phyloP scores from a whole-genome alignment of 768 basidiomycete genomes.

The Tephrocybe sp. region DNA sequence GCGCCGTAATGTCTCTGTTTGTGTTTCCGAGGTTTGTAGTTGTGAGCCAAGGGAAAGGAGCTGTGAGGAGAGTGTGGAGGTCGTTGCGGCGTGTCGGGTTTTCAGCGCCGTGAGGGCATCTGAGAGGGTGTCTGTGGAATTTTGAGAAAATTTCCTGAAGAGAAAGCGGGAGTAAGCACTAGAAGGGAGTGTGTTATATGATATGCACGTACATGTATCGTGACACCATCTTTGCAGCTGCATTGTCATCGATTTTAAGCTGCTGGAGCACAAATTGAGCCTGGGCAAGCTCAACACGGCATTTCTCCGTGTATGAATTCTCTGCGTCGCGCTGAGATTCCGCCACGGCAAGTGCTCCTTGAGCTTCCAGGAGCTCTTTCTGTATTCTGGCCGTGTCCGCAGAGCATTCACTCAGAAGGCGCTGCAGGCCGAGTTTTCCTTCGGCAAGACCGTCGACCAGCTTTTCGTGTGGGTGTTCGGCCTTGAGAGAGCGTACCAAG shows the following conservation, averaged over 20 bases:
- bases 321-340: conserved; percentile 47
- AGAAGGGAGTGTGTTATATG: too few species aligned
- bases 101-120: conserved; percentile 57
- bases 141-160: conserved; percentile 80
- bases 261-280: conserved; percentile 53
- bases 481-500: conserved; percentile 67
- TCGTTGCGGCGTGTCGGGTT: conserved; percentile 60
- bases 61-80: conserved; percentile 54
- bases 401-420: conserved; percentile 49
- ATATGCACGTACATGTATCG: conserved; percentile 71
- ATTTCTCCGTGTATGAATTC: conserved; percentile 37
- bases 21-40: conserved; percentile 42
- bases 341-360: conserved; percentile 42
- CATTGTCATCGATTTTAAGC: conserved; percentile 63
- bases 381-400: conserved; percentile 46
- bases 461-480: conserved; percentile 25
- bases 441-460: conserved; percentile 43
- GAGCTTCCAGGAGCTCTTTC: conserved; percentile 39
- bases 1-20: conserved; percentile 49
- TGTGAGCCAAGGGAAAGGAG: conserved; percentile 42
- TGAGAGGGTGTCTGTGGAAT: conserved; percentile 67
- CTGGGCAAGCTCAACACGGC: conserved; percentile 45
- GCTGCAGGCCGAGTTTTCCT: conserved; percentile 48
- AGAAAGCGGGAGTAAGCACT: neutral
- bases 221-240: conserved; percentile 81